Percentiles rank a stretch among this genome's conserved stretches.
phyloP scores from a whole-genome alignment of 2,329 filamentous ascomycete genomes.

The Monosporascus sp. region DNA sequence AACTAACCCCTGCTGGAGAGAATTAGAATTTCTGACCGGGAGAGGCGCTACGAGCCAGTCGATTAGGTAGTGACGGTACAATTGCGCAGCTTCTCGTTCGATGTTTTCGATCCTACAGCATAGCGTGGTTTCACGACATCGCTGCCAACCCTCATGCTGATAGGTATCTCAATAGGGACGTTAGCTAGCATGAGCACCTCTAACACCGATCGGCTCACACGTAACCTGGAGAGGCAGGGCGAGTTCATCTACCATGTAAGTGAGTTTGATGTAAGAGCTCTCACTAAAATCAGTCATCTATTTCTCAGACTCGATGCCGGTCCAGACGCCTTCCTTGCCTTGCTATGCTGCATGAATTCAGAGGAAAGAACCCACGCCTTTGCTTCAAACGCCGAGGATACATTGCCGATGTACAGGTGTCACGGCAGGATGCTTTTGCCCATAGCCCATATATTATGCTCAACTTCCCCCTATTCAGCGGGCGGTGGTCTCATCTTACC shows the following conservation, averaged over 20 bases:
- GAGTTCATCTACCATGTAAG: no score
- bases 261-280: no score
- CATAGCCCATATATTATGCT: not conserved
- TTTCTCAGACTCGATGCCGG: not conserved
- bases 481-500: conserved; percentile 42
- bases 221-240: no score
- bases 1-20: no score
- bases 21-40: no score
- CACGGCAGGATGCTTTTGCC: no score
- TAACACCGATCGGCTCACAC: no score
- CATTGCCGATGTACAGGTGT: not conserved
- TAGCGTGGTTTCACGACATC: no score
- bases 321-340: not conserved
- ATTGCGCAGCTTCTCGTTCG: not conserved
- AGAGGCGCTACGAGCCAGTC: not conserved
- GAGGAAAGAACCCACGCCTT: not conserved
- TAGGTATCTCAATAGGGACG: no score
- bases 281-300: not conserved
- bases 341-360: not conserved
- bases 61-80: not conserved
- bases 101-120: not conserved
- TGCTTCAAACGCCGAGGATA: not conserved
- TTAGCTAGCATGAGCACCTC: no score
- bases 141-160: no score
- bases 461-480: conserved; percentile 13